phyloP scores from a whole-genome alignment of 345 rosid species.

The Xanthoceras sorbifolium region DNA sequence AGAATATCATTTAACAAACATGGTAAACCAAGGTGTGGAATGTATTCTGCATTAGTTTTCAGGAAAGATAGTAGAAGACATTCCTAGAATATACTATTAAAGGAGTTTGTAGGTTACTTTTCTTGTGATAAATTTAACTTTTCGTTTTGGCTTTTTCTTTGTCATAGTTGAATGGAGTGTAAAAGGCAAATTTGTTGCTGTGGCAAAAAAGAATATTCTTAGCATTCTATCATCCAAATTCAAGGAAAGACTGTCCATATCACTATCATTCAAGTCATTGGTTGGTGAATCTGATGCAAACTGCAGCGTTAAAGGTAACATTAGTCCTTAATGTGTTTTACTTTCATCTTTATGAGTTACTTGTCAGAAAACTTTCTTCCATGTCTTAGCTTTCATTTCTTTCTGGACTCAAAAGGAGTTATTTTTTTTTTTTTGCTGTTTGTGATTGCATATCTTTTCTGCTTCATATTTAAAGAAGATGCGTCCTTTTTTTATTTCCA shows the following conservation, averaged over 20 bases:
- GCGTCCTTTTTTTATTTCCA: background rate
- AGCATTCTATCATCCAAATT: conserved; percentile 69
- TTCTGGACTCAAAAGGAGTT: background rate
- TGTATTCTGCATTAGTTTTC: conserved; percentile 1
- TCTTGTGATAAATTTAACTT: conserved; percentile 1
- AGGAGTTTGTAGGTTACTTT: background rate
- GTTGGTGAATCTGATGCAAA: conserved; percentile 44
- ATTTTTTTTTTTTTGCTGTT: background rate
- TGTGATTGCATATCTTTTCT: background rate
- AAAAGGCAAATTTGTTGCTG: conserved; percentile 67
- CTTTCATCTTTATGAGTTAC: background rate
- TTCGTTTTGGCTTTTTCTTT: conserved; percentile 17
- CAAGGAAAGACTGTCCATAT: conserved; percentile 53
- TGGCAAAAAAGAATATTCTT: conserved; percentile 58
- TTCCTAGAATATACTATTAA: background rate
- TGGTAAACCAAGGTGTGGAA: background rate
- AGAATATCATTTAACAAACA: background rate
- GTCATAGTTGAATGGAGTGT: conserved; percentile 70
- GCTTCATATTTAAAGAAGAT: background rate
- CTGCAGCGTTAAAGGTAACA: conserved; percentile 62
- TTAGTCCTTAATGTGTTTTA: conserved; percentile 6
- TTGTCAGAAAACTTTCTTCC: background rate
- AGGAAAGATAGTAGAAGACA: background rate
- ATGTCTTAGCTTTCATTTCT: background rate
- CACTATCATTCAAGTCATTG: conserved; percentile 62